phyloP scores from a whole-genome alignment of 73 alveolate genomes.

The Durusdinium trenchii region DNA sequence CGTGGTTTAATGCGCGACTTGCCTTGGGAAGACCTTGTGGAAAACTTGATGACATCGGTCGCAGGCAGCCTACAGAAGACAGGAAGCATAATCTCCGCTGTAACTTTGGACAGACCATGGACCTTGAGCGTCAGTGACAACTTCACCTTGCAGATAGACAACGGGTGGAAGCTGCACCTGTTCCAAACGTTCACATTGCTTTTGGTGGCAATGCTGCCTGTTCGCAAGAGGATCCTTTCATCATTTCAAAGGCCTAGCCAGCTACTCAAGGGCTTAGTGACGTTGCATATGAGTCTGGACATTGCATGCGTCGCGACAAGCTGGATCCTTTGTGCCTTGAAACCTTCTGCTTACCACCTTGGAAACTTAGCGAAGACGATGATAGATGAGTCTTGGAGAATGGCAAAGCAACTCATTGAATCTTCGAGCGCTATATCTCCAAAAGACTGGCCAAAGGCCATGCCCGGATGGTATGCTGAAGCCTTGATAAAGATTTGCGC shows the following conservation, averaged over 20 bases:
- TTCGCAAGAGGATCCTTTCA: not conserved
- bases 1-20: not conserved
- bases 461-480: not conserved
- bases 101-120: not conserved
- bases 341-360: not conserved
- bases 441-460: not conserved
- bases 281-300: not conserved
- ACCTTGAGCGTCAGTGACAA: not conserved
- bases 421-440: not conserved
- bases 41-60: not conserved
- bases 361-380: not conserved
- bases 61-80: not conserved
- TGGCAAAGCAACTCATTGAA: not conserved
- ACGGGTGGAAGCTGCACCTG: not conserved
- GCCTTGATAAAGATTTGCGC: not conserved
- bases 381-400: not conserved
- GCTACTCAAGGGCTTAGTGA: not conserved
- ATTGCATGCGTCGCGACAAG: not conserved
- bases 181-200: not conserved
- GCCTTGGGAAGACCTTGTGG: not conserved
- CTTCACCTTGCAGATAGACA: not conserved
- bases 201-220: not conserved
- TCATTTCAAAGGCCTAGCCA: not conserved
- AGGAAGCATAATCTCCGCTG: not conserved
- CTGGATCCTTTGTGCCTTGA: slow-evolving; percentile 29